Percentiles rank a stretch among this genome's conserved stretches.
Evolutionary conservation across 106 monocot species (phyloP).

Genomic region (Gastrodia elata): DNA sequence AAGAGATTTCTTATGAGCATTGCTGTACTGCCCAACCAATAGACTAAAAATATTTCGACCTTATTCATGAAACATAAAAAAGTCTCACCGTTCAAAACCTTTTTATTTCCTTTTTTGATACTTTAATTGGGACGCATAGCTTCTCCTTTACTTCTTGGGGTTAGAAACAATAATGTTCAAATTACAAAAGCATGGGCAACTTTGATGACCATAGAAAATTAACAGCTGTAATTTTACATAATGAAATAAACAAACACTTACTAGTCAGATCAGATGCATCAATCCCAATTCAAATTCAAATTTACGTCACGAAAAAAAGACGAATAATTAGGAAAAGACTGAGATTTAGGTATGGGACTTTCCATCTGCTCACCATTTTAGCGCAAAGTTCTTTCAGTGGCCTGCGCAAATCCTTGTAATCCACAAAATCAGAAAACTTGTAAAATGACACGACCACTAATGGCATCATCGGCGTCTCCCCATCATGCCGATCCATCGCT

Average conservation of each 20-base stretch:
- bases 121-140: too few relatives aligned
- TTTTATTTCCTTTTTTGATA: too few relatives aligned
- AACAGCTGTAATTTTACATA: background rate
- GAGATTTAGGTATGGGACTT: too few relatives aligned
- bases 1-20: too few relatives aligned
- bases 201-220: background rate
- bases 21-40: too few relatives aligned
- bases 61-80: too few relatives aligned
- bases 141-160: too few relatives aligned
- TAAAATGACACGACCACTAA: conserved; percentile 94
- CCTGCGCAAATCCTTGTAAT: conserved; percentile 53
- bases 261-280: background rate
- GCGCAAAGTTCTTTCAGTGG: conserved; percentile 78
- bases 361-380: conserved; percentile 39
- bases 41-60: too few relatives aligned
- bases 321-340: background rate
- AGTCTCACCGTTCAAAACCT: too few relatives aligned
- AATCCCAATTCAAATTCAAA: background rate
- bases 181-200: too few relatives aligned
- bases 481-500: background rate
- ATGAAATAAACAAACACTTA: background rate
- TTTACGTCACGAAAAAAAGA: background rate
- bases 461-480: background rate
- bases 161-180: too few relatives aligned
- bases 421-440: conserved; percentile 70